Base-by-base conservation (phyloP, 1,139 yeast species). In the Pichia sp. region DNA sequence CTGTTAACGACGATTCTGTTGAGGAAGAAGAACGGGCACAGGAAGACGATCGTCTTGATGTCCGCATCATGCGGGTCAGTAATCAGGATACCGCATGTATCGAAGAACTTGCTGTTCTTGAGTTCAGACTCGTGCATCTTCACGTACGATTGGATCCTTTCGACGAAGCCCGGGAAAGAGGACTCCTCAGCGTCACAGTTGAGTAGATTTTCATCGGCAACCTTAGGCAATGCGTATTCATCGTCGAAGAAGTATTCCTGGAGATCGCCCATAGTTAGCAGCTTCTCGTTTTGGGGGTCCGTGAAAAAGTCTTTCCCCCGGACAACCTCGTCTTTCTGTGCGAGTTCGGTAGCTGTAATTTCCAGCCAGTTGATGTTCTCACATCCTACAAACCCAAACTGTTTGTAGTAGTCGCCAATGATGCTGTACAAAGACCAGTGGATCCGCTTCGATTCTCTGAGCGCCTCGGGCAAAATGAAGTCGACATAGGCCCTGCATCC, bases 361-460 rank as follows among this genome's bases (percentile, higher is more conserved):
- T 48, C 42, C 17, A 43, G 40, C 54, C 54, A 52, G 6, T 48
- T 48, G 16, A 48, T 43, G 9, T 52, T 46, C 36, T 48, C 42
- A 38, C 49, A 47, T 12, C 50, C 20, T 4, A 29, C 48, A 46
- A 57, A 59, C 1, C 62, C 62, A 49, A 59, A 58, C 47, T 55
- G 72, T 10, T 72, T 69, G 58, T 63, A 63, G 9, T 71, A 73
- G 38, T 66, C 64, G 46, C 61, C 59, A 17, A 71, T 61, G 48
- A 70, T 62, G 30, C 71, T 67, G 59, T 67, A 70, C 50, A 71
- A 55, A 2, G 67, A 61, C 63, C 74, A 63, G 27, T 70, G 63
- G 41, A 66, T 64, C 8, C 34, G 44, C 5, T 48, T 44, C 3
- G 29, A 16, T 16, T 17, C 38, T 5, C 30, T 31, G 8, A 36